A percentile compares a stretch with the other conserved stretches of the same genome.
Evolutionary conservation across 768 basidiomycete species (phyloP).

Genomic region (Tricholoma flavovirens): DNA sequence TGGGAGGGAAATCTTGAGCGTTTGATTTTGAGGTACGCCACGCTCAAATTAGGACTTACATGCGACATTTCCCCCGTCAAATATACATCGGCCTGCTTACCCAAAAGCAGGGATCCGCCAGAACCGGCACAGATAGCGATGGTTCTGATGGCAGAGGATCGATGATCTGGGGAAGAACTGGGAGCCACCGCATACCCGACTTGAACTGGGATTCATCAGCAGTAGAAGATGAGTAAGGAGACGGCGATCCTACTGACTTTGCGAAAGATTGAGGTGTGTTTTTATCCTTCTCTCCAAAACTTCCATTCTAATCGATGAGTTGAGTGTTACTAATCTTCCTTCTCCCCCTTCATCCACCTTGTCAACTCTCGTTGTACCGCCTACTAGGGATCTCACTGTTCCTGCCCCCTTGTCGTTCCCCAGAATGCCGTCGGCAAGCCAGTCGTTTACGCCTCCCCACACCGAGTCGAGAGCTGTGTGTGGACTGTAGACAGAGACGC

Average conservation of each 20-base stretch:
- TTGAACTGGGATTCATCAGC: constrained; percentile 48
- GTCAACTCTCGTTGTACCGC: constrained; percentile 33
- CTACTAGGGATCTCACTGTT: constrained; percentile 31
- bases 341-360: constrained; percentile 47
- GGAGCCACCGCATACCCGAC: constrained; percentile 43
- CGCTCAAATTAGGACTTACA: constrained; percentile 34
- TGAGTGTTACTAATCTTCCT: constrained; percentile 64
- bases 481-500: constrained; percentile 82
- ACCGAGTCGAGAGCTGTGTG: constrained; percentile 88
- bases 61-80: constrained; percentile 94
- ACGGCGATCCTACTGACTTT: constrained; percentile 39
- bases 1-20: constrained; percentile 21
- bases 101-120: constrained; percentile 73
- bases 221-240: neutral
- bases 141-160: constrained; percentile 38
- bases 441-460: constrained; percentile 85
- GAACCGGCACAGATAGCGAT: constrained; percentile 93
- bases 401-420: constrained; percentile 28
- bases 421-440: constrained; percentile 60
- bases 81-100: constrained; percentile 76
- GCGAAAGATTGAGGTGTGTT: constrained; percentile 49
- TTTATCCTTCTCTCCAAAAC: constrained; percentile 67
- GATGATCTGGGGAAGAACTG: constrained; percentile 1
- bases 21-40: neutral
- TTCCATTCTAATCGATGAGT: constrained; percentile 51